Base-by-base conservation (phyloP, 1,284 basidiomycete species). In the Cutaneotrichosporon cutaneum region DNA sequence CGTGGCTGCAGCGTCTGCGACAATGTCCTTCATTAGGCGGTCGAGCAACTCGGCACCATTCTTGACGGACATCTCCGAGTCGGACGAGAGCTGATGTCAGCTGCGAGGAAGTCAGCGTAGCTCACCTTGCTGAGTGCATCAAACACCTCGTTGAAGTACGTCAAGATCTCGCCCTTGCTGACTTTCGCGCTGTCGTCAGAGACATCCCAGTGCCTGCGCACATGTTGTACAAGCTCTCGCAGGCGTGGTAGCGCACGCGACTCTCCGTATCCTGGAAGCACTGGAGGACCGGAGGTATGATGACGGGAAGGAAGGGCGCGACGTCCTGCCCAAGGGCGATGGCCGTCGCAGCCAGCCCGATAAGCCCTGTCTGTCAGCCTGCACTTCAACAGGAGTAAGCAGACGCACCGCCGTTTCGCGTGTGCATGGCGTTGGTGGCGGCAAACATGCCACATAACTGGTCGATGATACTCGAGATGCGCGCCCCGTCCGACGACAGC, bases 41-140 rank as follows among this genome's bases (percentile, higher is more conserved):
- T 99, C 96, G 59, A 99, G 85, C n/a, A 99, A 85, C 77, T 99
- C 96, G 1, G 95, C 94, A 9, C 95, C 96, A 73, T 99, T 99
- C 85, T 97, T 97, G 68, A 99, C 96, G 3, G 95, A 95, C 54
- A 93, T 77, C 71, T 99, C 96, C 0, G 93, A 90, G 77, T 99
- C 96, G 44, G 95, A 93, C 7, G 94, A 92, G 59, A 99, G 90
- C 93, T 96, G 71, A 56, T 13, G 26, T 60, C 4, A 58, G 57
- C 51, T 35, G 27, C 7, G 5, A 21, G 18, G 2, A 48, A 33
- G 11, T 58, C 47, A 39, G 24, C 32, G 30, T 18, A 24, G 72
- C 85, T 66, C 70, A 94, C 94, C 84, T 96, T 97, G 83, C 91
- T 94, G 64, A 99, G 84, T 1, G 92, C 90, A 79, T 99, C 96